These are phyloP conservation scores for Chytriomyces sp. DNA, from an alignment of 192 early-diverging fungal genomes.

Conservation along the genomic window DNA sequence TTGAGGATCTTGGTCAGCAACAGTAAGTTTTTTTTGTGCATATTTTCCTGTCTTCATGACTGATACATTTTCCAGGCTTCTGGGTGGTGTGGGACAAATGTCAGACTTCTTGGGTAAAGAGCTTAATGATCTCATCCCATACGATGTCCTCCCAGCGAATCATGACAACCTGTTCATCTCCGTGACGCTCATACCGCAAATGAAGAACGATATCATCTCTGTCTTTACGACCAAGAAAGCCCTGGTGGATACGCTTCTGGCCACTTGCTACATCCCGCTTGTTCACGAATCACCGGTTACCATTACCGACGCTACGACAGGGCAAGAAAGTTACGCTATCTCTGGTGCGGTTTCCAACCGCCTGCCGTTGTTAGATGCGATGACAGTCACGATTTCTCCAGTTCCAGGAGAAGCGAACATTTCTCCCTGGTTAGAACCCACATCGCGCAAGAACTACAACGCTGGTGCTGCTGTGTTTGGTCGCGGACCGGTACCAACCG, in stretches of 20 bases:
- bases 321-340: neutral
- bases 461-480: constrained; percentile 15
- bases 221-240: neutral
- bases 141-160: neutral
- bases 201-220: constrained; percentile 13
- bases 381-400: constrained; percentile 30
- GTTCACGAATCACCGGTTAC: constrained; percentile 23
- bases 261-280: constrained; percentile 33
- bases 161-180: constrained; percentile 19
- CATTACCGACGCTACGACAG: neutral
- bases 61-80: neutral
- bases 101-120: neutral
- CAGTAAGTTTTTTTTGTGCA: constrained; percentile 16
- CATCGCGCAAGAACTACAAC: neutral
- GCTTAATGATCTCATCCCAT: constrained; percentile 16
- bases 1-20: neutral
- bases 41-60: neutral
- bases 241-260: constrained; percentile 23
- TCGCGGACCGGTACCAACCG: neutral
- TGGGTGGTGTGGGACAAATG: constrained; percentile 9
- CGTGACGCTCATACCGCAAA: neutral
- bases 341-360: constrained; percentile 27
- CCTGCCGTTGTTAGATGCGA: constrained; percentile 21
- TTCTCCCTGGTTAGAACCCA: constrained; percentile 6
- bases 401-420: constrained; percentile 28